Evolutionary conservation across 768 basidiomycete genomes (phyloP).

Genomic region (Termitomyces sp.): DNA sequence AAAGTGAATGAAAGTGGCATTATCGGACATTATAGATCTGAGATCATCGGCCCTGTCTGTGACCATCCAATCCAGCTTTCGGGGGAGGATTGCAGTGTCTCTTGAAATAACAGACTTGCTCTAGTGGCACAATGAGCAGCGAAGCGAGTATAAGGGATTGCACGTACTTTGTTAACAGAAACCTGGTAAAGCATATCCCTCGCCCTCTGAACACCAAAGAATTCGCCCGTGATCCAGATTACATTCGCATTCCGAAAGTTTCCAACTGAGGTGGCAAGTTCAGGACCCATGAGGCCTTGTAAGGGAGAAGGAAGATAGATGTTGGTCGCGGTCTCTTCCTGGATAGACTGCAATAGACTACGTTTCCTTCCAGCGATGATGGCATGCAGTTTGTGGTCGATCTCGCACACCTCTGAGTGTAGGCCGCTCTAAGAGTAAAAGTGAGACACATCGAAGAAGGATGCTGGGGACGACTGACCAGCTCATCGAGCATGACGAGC

Average conservation of each 20-base stretch:
- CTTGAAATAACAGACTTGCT: slow-evolving; percentile 86
- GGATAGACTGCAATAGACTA: slow-evolving; percentile 81
- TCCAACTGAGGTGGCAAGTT: slow-evolving; percentile 40
- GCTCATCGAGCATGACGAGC: slow-evolving; percentile 91
- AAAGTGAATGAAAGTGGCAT: slow-evolving; percentile 93
- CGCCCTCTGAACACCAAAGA: slow-evolving; percentile 92
- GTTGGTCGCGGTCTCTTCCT: slow-evolving; percentile 96
- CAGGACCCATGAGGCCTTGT: slow-evolving; percentile 78
- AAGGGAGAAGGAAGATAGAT: slow-evolving; percentile 92
- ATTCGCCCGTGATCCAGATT: slow-evolving; percentile 97
- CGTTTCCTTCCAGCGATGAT: slow-evolving; percentile 92
- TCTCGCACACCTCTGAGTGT: slow-evolving; percentile 87
- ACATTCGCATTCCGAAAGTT: slow-evolving; percentile 63
- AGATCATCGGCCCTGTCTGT: slow-evolving; percentile 95
- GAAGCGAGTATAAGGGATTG: background rate
- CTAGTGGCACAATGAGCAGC: slow-evolving; percentile 35
- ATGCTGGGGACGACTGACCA: slow-evolving; percentile 51
- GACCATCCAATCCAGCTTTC: slow-evolving; percentile 98
- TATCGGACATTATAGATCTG: slow-evolving; percentile 91
- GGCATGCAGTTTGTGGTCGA: slow-evolving; percentile 91
- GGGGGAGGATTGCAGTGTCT: slow-evolving; percentile 91
- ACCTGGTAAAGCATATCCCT: slow-evolving; percentile 93
- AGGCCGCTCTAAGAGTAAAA: slow-evolving; percentile 69
- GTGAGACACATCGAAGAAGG: slow-evolving; percentile 8
- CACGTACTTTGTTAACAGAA: slow-evolving; percentile 76